A percentile compares a stretch with the other conserved stretches of the same genome.
These are phyloP conservation scores for Botrytis aclada DNA, from an alignment of 2,329 filamentous ascomycete genomes.

Conservation along the genomic window DNA sequence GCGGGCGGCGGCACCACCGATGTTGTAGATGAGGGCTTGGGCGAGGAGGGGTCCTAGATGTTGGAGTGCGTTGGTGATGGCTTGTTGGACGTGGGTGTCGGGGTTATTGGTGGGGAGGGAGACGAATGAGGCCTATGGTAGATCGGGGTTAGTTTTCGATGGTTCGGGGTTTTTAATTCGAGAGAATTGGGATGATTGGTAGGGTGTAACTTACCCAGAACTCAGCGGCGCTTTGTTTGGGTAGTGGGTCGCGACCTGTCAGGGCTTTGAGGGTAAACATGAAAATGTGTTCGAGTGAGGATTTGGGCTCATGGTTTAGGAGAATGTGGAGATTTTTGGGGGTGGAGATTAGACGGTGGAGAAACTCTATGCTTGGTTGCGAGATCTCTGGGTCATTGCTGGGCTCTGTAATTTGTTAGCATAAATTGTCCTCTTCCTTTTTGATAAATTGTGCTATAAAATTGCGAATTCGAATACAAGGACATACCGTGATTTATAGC, in stretches of 20 bases:
- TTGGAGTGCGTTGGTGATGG: conserved; percentile 50
- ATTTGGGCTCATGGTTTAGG: conserved; percentile 53
- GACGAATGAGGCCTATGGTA: conserved; percentile 52
- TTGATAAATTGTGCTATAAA: background rate
- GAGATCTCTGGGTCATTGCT: conserved; percentile 68
- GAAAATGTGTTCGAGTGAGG: conserved; percentile 64
- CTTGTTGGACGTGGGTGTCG: conserved; percentile 20
- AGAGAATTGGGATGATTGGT: background rate
- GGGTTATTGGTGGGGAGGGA: conserved; percentile 16
- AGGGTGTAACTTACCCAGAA: conserved; percentile 63
- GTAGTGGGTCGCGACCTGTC: conserved; percentile 67
- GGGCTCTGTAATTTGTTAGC: conserved; percentile 43
- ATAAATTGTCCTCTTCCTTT: background rate
- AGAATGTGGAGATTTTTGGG: conserved; percentile 60
- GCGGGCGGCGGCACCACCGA: conserved; percentile 65
- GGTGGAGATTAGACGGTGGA: conserved; percentile 55
- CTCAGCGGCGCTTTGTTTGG: conserved; percentile 69
- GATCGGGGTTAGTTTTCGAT: conserved; percentile 32
- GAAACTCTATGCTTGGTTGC: conserved; percentile 71
- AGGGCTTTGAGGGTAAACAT: conserved; percentile 69
- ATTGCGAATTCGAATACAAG: background rate
- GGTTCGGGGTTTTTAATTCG: background rate
- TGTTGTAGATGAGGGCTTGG: conserved; percentile 59
- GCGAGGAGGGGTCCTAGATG: conserved; percentile 61
- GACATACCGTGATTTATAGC: conserved; percentile 53